Conservation (phyloP, 768 basidiomycete genomes). For the Rhodotorula taiwanensis region DNA sequence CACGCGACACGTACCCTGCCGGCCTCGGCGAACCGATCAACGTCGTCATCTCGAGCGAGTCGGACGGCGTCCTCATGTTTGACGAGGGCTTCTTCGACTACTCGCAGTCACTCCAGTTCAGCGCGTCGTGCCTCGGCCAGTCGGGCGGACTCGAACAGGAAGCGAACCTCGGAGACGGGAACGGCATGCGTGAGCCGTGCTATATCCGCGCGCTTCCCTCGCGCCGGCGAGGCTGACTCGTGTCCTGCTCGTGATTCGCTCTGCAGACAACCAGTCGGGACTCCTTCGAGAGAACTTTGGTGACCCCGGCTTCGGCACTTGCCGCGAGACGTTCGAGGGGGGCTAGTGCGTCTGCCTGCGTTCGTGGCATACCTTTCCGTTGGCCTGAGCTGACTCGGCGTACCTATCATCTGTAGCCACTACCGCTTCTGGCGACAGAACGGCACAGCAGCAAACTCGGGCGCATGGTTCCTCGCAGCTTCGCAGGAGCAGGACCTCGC, state of each 20-base stretch:
- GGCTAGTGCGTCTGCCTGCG: conserved; percentile 50
- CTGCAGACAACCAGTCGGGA: conserved; percentile 66
- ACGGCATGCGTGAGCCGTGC: conserved; percentile 55
- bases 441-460: conserved; percentile 61
- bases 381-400: conserved; percentile 78
- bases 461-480: conserved; percentile 78
- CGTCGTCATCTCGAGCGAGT: conserved; percentile 67
- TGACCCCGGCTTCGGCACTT: conserved; percentile 72
- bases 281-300: conserved; percentile 82
- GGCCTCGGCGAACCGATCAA: conserved; percentile 85
- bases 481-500: conserved; percentile 56
- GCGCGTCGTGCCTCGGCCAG: conserved; percentile 68
- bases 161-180: conserved; percentile 76
- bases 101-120: conserved; percentile 59
- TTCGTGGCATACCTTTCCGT: neutral
- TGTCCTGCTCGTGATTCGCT: too few species aligned
- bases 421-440: conserved; percentile 84
- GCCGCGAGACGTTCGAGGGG: conserved; percentile 74
- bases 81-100: conserved; percentile 50
- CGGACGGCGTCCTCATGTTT: conserved; percentile 57
- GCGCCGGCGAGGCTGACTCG: neutral
- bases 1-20: conserved; percentile 53
- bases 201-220: neutral
- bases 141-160: conserved; percentile 61
- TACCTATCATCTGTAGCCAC: conserved; percentile 46